These are phyloP conservation scores for Casuarina glauca DNA, from an alignment of 306 rosid species.

Conservation along the genomic window DNA sequence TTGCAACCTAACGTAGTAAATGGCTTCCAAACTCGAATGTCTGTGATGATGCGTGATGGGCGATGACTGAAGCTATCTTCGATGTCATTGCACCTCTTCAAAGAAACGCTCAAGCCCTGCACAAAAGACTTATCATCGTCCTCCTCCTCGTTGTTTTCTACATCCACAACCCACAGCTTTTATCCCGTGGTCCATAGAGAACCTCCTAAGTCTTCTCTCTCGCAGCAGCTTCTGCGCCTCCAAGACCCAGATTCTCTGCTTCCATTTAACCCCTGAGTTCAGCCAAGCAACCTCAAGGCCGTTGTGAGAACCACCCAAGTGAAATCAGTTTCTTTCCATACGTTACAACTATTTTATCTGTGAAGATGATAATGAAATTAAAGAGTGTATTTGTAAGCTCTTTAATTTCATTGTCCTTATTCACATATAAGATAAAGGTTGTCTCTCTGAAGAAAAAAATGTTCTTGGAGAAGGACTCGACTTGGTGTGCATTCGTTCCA, in stretches of 20 bases:
- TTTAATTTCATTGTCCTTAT: no score
- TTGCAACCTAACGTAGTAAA: constrained; percentile 77
- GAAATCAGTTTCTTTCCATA: no score
- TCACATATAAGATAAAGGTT: no score
- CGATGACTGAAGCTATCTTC: background rate
- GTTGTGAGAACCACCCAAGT: background rate
- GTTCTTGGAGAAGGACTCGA: no score
- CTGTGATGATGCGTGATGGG: constrained; percentile 24
- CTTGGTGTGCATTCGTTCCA: background rate
- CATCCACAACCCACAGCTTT: constrained; percentile 31
- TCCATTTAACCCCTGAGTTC: constrained; percentile 26
- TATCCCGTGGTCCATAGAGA: constrained; percentile 40
- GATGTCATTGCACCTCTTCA: constrained; percentile 72
- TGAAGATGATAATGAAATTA: no score
- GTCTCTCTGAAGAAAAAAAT: no score
- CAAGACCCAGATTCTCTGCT: constrained; percentile 38
- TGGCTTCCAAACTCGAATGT: constrained; percentile 49
- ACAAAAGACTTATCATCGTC: constrained; percentile 21
- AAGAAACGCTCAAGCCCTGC: constrained; percentile 69
- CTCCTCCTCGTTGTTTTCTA: background rate
- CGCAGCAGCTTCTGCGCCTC: constrained; percentile 73
- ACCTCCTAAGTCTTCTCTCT: constrained; percentile 80
- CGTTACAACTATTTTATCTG: no score
- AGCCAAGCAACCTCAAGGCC: constrained; percentile 15
- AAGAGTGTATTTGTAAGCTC: no score